Conservation (phyloP, 768 basidiomycete species). For the Cystofilobasidium macerans region DNA sequence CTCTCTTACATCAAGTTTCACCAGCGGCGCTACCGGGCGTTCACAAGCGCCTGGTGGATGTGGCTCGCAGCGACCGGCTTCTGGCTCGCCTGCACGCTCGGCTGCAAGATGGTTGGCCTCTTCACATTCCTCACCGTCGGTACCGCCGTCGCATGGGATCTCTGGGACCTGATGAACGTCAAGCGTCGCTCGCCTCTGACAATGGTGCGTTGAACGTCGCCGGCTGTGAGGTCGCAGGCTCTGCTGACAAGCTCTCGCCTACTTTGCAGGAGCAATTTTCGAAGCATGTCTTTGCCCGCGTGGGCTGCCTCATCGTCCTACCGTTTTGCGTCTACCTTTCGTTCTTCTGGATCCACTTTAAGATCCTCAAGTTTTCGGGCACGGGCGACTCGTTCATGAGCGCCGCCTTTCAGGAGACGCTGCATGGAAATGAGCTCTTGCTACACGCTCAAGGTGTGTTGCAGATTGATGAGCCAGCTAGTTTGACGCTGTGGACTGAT, state of each 20-base stretch:
- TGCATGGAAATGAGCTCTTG: conserved; percentile 80
- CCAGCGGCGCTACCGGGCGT: conserved; percentile 71
- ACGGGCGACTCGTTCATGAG: conserved; percentile 96
- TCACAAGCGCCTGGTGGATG: conserved; percentile 81
- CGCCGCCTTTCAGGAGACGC: conserved; percentile 92
- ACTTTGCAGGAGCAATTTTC: conserved; percentile 64
- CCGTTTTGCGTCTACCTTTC: conserved; percentile 83
- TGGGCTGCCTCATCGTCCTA: conserved; percentile 70
- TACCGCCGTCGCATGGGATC: conserved; percentile 77
- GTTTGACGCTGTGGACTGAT: background rate
- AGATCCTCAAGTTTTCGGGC: conserved; percentile 74
- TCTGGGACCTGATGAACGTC: conserved; percentile 87
- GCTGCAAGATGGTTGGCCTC: conserved; percentile 94
- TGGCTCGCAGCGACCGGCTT: conserved; percentile 84
- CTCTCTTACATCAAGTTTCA: conserved; percentile 89
- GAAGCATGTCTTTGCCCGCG: conserved; percentile 77
- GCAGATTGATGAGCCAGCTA: no score
- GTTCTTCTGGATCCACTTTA: conserved; percentile 93
- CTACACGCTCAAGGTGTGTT: conserved; percentile 74
- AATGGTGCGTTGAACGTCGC: conserved; percentile 49
- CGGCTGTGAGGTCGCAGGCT: background rate
- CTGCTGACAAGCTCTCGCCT: conserved; percentile 6
- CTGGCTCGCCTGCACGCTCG: conserved; percentile 92
- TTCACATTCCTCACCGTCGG: conserved; percentile 82
- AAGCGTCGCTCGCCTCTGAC: conserved; percentile 52